phyloP scores from a whole-genome alignment of 2,329 filamentous ascomycete genomes.

The Lasiodiplodia sp. region DNA sequence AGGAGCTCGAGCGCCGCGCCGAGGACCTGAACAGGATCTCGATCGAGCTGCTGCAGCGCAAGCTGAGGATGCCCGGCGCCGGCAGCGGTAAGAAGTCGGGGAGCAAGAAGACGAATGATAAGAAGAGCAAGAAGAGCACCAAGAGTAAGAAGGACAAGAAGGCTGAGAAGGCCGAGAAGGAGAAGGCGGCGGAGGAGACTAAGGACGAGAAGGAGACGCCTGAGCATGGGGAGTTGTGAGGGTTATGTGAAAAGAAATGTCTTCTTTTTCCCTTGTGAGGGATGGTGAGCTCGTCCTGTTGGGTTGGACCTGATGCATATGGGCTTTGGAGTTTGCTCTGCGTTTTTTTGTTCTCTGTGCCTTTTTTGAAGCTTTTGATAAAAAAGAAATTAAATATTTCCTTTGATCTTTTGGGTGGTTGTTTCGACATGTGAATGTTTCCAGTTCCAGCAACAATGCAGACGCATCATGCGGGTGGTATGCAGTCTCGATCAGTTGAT shows the following conservation, averaged over 20 bases:
- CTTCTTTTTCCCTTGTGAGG: background rate
- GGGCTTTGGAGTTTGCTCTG: slow-evolving; percentile 10
- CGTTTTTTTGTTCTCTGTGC: background rate
- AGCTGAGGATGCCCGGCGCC: slow-evolving; percentile 58
- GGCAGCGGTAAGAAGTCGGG: slow-evolving; percentile 36
- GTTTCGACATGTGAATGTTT: too few species aligned
- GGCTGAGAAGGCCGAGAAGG: slow-evolving; percentile 29
- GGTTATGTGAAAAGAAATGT: too few species aligned
- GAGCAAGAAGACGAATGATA: slow-evolving; percentile 42
- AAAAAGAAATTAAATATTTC: background rate
- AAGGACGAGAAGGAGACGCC: slow-evolving; percentile 8
- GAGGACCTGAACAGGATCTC: slow-evolving; percentile 75
- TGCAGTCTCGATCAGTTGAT: too few species aligned
- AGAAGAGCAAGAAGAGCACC: slow-evolving; percentile 47
- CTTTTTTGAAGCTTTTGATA: background rate
- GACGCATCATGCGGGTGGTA: too few species aligned
- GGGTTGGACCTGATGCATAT: slow-evolving; percentile 3
- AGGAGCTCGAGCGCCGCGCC: slow-evolving; percentile 74
- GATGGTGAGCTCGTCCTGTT: background rate
- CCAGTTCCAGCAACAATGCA: too few species aligned
- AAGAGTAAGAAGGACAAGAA: slow-evolving; percentile 30
- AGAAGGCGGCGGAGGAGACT: slow-evolving; percentile 29
- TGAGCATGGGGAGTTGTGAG: slow-evolving; percentile 31
- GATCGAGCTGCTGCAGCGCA: slow-evolving; percentile 74
- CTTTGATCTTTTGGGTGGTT: background rate